Evolutionary conservation across 2,329 filamentous ascomycete genomes (phyloP), one percentile per base, ranked within the genome.

Genomic region (Thelonectria blattea): DNA sequence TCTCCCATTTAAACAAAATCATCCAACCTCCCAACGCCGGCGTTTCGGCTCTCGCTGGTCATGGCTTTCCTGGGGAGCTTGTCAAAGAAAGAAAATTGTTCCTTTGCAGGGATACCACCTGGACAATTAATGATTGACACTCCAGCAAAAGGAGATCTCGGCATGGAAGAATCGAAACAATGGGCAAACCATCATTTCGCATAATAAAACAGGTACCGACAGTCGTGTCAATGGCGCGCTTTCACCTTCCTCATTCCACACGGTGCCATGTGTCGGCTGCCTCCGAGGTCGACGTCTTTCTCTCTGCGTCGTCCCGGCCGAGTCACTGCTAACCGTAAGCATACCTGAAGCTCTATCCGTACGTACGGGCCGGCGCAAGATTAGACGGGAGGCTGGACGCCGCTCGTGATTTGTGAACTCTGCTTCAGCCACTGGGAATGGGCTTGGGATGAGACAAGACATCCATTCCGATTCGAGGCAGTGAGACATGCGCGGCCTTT

Each of bases 401-500:
- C 34, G 34, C 15, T 37, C 15, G 34, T 11, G 34, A 12, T 15
- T 37, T 10, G n/a, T 32, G 9, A 5, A 22, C 30, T 45, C 17
- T 27, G 47, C 48, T 47, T 60, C 52, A 49, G 48, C 42, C 54
- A 45, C 46, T 46, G 2, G 30, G 27, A 11, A 18, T 27, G 41
- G 34, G 11, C 15, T 10, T 60, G 46, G 48, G 27, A 54, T 45
- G 39, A 54, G 45, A 59, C 56, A 60, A 30, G 27, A 30, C 8
- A 30, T 30, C 14, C 22, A 30, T 14, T 17, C 22, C 12, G 86
- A 86, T 9, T 68, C 77, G 1, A 70, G 72, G 0, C 64, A 86
- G 47, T 89, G 85, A 69, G 70, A 74, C 5, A 65, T 78, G 5
- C 86, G 86, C 10, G 5, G 27, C 27, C 9, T 77, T 88, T 30